phyloP scores from a whole-genome alignment of 176 grass and related monocot species.

The Coix lacrymajobi region DNA sequence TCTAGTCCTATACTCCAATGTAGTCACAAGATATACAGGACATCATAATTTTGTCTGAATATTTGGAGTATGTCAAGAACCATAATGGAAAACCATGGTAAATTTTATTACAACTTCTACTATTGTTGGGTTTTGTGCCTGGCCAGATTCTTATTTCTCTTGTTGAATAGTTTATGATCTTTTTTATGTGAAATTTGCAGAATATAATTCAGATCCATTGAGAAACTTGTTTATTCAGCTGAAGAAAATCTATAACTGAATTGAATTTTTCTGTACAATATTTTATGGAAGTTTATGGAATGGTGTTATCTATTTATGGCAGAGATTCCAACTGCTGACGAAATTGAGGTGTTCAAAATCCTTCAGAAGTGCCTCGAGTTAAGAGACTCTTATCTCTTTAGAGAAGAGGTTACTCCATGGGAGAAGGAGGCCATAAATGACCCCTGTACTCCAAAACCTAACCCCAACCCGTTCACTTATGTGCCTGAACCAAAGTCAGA shows the following conservation, averaged over 20 bases:
- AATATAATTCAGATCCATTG: neutral
- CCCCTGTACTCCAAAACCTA: conserved; percentile 93
- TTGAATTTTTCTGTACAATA: conserved; percentile 11
- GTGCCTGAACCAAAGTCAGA: conserved; percentile 65
- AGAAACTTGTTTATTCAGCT: conserved; percentile 10
- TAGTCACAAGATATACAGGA: neutral
- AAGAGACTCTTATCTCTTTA: conserved; percentile 79
- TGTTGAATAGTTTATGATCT: conserved; percentile 1
- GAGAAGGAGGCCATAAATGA: conserved; percentile 98
- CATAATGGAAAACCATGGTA: neutral
- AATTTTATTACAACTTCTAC: neutral
- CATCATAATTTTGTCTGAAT: neutral
- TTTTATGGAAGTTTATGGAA: conserved; percentile 22
- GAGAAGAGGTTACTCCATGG: conserved; percentile 84
- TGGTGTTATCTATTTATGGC: conserved; percentile 28
- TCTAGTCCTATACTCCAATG: conserved; percentile 4
- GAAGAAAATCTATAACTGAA: conserved; percentile 8
- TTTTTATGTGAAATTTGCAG: conserved; percentile 3
- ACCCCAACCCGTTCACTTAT: conserved; percentile 83
- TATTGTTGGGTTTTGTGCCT: conserved; percentile 3
- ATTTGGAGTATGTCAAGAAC: neutral
- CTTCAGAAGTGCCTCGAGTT: conserved; percentile 89
- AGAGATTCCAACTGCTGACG: conserved; percentile 80
- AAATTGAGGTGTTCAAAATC: conserved; percentile 92
- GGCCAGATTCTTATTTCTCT: conserved; percentile 10